Conservation (phyloP, 129 eudicot species). For the Artemisia annua region DNA sequence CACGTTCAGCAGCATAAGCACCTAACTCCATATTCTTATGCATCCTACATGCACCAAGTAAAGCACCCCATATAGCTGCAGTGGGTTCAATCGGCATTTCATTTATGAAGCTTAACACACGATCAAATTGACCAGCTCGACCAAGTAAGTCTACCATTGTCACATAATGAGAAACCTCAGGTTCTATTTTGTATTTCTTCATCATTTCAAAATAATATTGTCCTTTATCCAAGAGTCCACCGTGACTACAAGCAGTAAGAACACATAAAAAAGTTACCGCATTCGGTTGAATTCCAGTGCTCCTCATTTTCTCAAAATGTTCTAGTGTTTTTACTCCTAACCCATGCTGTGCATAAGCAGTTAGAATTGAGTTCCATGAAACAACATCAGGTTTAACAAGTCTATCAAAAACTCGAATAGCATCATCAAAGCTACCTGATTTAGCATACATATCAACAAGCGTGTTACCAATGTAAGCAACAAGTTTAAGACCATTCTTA, state of each 20-base stretch:
- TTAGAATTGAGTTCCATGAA: constrained; percentile 86
- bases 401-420: constrained; percentile 60
- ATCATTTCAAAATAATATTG: constrained; percentile 61
- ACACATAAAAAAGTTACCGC: constrained; percentile 62
- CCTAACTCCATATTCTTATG: constrained; percentile 76
- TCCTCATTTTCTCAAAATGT: constrained; percentile 63
- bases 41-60: constrained; percentile 84
- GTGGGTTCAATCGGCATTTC: constrained; percentile 63
- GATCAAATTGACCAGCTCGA: constrained; percentile 65
- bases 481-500: constrained; percentile 57
- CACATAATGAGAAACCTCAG: constrained; percentile 60
- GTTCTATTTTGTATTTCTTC: constrained; percentile 53
- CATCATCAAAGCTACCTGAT: constrained; percentile 73
- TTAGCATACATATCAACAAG: constrained; percentile 87
- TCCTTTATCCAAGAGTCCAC: constrained; percentile 76
- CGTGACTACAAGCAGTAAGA: constrained; percentile 73
- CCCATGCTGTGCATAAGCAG: constrained; percentile 82
- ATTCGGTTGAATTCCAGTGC: constrained; percentile 56
- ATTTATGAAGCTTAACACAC: constrained; percentile 44
- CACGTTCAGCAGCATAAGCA: constrained; percentile 69
- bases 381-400: constrained; percentile 53
- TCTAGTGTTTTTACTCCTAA: constrained; percentile 59
- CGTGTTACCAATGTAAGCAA: constrained; percentile 73
- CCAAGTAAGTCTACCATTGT: constrained; percentile 78
- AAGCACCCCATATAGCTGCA: constrained; percentile 78